Evolutionary conservation across 2,329 filamentous ascomycete species (phyloP), one percentile per base, ranked within the genome.

Genomic region (Penicillium thymicola): DNA sequence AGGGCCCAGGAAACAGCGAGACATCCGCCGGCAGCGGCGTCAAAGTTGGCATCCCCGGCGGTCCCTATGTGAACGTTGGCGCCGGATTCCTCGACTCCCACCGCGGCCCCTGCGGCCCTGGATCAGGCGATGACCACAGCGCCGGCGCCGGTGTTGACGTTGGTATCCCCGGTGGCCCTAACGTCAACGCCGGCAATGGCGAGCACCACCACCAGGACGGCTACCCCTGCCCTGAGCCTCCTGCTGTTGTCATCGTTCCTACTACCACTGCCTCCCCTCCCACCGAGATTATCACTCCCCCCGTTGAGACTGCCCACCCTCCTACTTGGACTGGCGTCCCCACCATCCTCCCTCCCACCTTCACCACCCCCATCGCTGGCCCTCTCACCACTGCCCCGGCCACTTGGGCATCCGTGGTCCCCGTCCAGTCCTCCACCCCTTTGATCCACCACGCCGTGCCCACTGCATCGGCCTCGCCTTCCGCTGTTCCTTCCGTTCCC

Each of bases 41-140:
- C 51, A 47, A 53, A 3, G 59, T 59, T 23, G 60, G 60, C 18
- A 68, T 71, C 44, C 69, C 69, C 14, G 68, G 54, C 38, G 69
- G 69, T 9, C 69, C 69, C 28, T 59, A 43, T 21, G 58, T 67
- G 25, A 57, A 59, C 49, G 57, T 59, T 30, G 64, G 64, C 16
- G 61, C 54, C 28, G 65, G 59, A 36, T 59, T 53, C 36, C 58
- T 67, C 43, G 47, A 43, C 14, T 45, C 55, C 43, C 59, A 65
- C 47, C 54, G 59, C 41, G 63, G 59, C 27, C 57, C 62, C 42
- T 65, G 63, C 7, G 61, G 60, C 37, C 60, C 64, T 4, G 44
- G 32, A 28, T 43, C 54, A 23, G 58, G 44, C 55, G 42, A 50
- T 36, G 43, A 60, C 47, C 40, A 57, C 21, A 32, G 46, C 25